Base-by-base conservation (phyloP, 257 asterid species). In the Penstemon newberryi region DNA sequence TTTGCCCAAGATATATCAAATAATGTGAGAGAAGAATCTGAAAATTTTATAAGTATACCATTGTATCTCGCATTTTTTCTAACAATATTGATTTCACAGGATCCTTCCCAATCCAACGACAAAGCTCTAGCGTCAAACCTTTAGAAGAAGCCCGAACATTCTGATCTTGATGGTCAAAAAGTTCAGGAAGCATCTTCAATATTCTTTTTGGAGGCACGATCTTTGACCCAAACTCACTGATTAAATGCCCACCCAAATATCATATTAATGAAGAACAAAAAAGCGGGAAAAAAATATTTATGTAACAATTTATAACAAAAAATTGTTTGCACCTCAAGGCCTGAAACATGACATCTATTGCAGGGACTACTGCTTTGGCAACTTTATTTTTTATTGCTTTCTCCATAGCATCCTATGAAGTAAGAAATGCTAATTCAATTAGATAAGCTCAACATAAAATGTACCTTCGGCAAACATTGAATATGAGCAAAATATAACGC, bases 161-260 rank as follows among this genome's bases (percentile, higher is more conserved):
- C 79, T 94, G 99, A 89, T 94, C 99, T 85, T 89, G 98, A 83
- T 94, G 99, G 78, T 91, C 99, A 86, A 94, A 94, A 52, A 94
- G 95, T 78, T 91, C 98, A 41, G 99, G 99, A 75, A 94, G 99
- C 95, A 94, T 94, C 96, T 91, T 94, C 90, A 94, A 72, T 75
- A 94, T 80, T 86, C 96, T 89, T 80, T 94, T 94, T 8, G 98
- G 98, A 5, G 98, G 98, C 64, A 94, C 81, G 75, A 89, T 78
- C 91, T 91, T 94, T 47, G 96, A 75, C 64, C 99, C 99, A 80
- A 94, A 94, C 75, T 91, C 99, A 86, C 99, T 94, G 85, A 72
- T 76, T 68, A 66, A 80, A 74, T 52, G 63, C 75, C 73, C 76
- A 75, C 45, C 13, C 77, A 71, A 52, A 69, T 39, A 60, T 79